Evolutionary conservation across 2,329 filamentous ascomycete species (phyloP), one percentile per base, ranked within the genome.

Genomic region (Bipolaris victoriae): DNA sequence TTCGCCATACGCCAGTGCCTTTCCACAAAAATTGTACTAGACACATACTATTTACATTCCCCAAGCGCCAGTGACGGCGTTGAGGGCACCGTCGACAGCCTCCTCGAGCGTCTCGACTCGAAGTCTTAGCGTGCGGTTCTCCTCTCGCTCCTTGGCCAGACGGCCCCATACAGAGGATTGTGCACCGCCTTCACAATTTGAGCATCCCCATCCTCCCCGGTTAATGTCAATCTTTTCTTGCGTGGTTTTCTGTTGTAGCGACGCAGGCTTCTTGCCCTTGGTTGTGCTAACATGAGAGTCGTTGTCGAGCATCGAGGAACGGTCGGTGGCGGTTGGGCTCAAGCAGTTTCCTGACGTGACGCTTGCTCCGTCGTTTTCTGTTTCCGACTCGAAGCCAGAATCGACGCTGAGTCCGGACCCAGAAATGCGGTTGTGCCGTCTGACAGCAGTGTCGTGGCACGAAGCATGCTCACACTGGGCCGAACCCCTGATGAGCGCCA

Each of bases 311-410:
- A 74, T 66, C 1, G 78, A 75, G 33, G 75, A 75, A 13, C 61
- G 58, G 39, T 74, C 62, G 41, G 69, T 72, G 53, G 70, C 62
- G 39, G 74, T 69, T 33, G 75, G 71, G 57, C 74, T 73, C 72
- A 74, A 60, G 71, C 79, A 56, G 50, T 70, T 66, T 67, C 79
- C 57, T 65, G 75, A 62, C 72, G 77, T 74, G 50, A 71, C 79
- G 20, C 75, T 77, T 5, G 77, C 73, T 9, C 77, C 76, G 22
- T 82, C 77, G 37, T 81, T 82, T 55, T 86, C 84, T 24, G 81
- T 78, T 22, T 85, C 85, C 3, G 82, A 85, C 61, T 86, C 85
- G 59, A 86, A 86, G 45, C 84, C 84, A 5, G 84, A 86, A 66
- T 86, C 85, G 49, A 81, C 67, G n/a, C 71, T 75, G 40, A 75